phyloP scores from a whole-genome alignment of 106 monocot species.

The Allium sativum region DNA sequence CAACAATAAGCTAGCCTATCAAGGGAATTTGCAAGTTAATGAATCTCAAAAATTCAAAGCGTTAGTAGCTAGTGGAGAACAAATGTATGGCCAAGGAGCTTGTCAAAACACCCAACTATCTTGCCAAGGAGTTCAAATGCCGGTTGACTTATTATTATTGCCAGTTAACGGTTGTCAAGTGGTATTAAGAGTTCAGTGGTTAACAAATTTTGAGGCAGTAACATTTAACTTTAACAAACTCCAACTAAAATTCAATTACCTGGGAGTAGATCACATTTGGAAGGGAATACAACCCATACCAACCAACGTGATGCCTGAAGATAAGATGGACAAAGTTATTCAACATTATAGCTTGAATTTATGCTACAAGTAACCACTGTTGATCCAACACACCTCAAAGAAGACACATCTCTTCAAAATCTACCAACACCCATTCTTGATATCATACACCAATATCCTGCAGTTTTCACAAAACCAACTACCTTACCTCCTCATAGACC shows the following conservation, averaged over 20 bases:
- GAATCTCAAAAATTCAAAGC: neutral
- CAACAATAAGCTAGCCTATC: neutral
- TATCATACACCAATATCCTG: too few relatives aligned
- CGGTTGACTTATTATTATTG: neutral
- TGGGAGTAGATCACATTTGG: neutral
- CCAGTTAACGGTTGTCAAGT: neutral
- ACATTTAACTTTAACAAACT: neutral
- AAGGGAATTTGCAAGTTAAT: neutral
- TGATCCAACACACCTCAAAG: too few relatives aligned
- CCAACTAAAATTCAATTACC: neutral
- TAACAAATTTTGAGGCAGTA: neutral
- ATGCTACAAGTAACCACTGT: too few relatives aligned
- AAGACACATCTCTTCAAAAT: too few relatives aligned
- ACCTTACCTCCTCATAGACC: neutral
- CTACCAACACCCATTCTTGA: too few relatives aligned
- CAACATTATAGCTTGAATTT: too few relatives aligned
- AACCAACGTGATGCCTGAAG: neutral
- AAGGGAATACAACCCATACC: too few relatives aligned
- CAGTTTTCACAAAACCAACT: neutral
- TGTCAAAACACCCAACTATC: neutral
- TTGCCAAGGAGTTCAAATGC: neutral
- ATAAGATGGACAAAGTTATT: neutral
- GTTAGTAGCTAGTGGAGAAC: neutral
- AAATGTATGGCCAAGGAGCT: neutral
- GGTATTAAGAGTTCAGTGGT: neutral